Percentiles rank a stretch among this genome's conserved stretches.
These are phyloP conservation scores for Glycine soja DNA, from an alignment of 306 rosid species.

Conservation along the genomic window DNA sequence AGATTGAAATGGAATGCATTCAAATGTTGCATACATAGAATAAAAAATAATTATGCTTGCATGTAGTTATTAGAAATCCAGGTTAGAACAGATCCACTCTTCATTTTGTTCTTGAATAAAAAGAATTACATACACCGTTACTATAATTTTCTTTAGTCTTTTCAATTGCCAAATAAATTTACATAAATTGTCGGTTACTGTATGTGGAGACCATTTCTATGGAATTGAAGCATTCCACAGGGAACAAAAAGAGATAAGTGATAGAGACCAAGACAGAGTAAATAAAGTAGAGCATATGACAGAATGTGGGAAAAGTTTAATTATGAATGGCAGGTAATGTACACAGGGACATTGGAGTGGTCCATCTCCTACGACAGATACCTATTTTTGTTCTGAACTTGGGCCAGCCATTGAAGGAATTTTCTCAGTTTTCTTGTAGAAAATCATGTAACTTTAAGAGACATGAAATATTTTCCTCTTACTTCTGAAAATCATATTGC, in stretches of 20 bases:
- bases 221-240: background rate
- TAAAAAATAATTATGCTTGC: background rate
- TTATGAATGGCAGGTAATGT: background rate
- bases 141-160: background rate
- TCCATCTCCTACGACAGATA: background rate
- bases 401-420: background rate
- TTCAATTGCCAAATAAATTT: conserved; percentile 3
- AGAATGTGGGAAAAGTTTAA: background rate
- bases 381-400: background rate
- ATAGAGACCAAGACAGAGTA: background rate
- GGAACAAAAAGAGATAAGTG: background rate
- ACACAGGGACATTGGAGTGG: background rate
- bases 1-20: conserved; percentile 41
- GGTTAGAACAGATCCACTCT: background rate
- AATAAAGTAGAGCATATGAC: background rate
- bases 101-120: conserved; percentile 16
- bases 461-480: background rate
- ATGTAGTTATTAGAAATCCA: conserved; percentile 26
- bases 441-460: background rate
- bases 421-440: background rate
- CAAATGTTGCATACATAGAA: conserved; percentile 17
- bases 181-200: background rate
- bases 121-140: background rate
- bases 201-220: conserved; percentile 15
- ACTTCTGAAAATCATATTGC: background rate